Conservation (phyloP, 805 yeast genomes). For the Hanseniaspora singularis region DNA sequence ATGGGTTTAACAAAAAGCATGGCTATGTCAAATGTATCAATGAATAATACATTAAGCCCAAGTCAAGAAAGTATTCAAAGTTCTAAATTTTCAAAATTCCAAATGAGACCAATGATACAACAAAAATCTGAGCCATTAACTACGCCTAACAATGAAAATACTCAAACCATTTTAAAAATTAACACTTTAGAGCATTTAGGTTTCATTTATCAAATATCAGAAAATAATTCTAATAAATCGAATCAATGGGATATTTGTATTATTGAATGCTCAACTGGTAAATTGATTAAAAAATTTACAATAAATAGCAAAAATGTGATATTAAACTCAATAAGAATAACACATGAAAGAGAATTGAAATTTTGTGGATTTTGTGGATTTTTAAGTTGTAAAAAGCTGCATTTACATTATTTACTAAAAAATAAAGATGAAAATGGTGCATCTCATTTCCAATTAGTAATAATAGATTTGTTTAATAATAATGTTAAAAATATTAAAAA, state of each 20-base stretch:
- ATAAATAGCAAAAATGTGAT: conserved; percentile 3
- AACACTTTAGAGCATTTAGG: conserved; percentile 10
- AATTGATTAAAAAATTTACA: neutral
- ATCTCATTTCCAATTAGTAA: conserved; percentile 29
- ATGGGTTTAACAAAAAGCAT: neutral
- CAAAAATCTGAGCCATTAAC: conserved; percentile 11
- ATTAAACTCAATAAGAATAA: conserved; percentile 43
- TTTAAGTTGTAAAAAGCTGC: conserved; percentile 61
- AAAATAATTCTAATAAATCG: neutral
- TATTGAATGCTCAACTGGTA: conserved; percentile 4
- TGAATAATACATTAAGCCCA: neutral
- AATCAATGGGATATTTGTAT: neutral
- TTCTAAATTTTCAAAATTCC: neutral
- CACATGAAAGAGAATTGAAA: conserved; percentile 76
- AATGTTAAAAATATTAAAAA: conserved; percentile 58
- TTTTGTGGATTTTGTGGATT: conserved; percentile 80
- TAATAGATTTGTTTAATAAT: conserved; percentile 55
- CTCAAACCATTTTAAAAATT: conserved; percentile 3
- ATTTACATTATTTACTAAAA: conserved; percentile 56
- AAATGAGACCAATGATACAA: conserved; percentile 11
- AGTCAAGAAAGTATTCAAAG: neutral
- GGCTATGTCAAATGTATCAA: no score
- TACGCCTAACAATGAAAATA: no score
- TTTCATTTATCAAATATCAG: conserved; percentile 4
- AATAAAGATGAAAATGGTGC: conserved; percentile 32